These are phyloP conservation scores for Auxenochlorella protothecoides DNA, from an alignment of 139 green algal species.

Conservation along the genomic window DNA sequence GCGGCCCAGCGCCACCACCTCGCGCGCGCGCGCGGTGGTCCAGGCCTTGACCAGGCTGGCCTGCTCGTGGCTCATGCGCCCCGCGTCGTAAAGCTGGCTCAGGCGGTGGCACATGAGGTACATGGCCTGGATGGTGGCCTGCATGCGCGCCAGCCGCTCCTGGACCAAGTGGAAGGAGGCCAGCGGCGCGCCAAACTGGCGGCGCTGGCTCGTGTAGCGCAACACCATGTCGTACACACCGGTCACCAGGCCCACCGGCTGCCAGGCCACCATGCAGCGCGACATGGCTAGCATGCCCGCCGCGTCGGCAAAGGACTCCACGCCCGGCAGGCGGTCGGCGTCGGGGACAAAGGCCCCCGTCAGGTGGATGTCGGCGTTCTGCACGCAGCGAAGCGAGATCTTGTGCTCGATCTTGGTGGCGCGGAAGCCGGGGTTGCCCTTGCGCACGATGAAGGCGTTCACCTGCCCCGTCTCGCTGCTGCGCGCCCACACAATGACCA, in stretches of 20 bases:
- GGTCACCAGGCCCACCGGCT: constrained; percentile 80
- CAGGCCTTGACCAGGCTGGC: constrained; percentile 82
- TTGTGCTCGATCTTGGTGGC: constrained; percentile 90
- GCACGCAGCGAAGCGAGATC: constrained; percentile 75
- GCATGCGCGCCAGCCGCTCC: not conserved
- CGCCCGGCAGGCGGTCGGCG: constrained; percentile 61
- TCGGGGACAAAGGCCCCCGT: constrained; percentile 78
- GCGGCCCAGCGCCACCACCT: constrained; percentile 64
- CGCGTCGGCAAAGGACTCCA: constrained; percentile 62
- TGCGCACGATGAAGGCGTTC: constrained; percentile 88
- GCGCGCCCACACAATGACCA: constrained; percentile 73
- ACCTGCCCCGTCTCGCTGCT: constrained; percentile 58
- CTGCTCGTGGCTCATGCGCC: constrained; percentile 74
- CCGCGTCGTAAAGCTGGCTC: constrained; percentile 70
- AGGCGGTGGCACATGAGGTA: constrained; percentile 71
- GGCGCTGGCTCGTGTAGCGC: constrained; percentile 67
- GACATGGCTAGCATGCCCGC: constrained; percentile 73
- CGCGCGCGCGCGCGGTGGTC: constrained; percentile 55
- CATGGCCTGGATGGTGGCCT: constrained; percentile 48
- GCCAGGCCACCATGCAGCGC: constrained; percentile 91
- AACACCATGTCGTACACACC: constrained; percentile 84
- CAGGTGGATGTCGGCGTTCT: constrained; percentile 91
- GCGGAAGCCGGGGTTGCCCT: constrained; percentile 62
- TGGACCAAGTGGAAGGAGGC: constrained; percentile 69
- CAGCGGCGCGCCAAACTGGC: constrained; percentile 79